These are phyloP conservation scores for Trichomonas tenax DNA, from an alignment of 208 protist genomes.

Conservation along the genomic window DNA sequence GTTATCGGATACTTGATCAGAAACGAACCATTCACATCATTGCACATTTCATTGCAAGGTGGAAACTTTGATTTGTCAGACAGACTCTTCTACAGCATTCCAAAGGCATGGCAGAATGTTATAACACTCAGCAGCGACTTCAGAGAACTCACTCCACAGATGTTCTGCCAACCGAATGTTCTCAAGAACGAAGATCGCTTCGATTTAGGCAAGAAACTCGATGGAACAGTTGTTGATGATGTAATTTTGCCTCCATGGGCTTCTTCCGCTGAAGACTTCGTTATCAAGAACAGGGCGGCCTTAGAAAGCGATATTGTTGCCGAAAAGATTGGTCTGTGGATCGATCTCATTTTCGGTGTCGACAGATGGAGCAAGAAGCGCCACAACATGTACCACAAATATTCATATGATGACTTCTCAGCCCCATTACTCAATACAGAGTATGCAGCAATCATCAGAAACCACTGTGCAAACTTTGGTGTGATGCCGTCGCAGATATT, in stretches of 20 bases:
- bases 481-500: neutral
- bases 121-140: neutral
- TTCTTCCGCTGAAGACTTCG: neutral
- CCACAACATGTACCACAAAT: neutral
- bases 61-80: neutral
- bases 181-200: neutral
- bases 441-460: neutral
- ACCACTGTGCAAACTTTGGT: neutral
- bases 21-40: slow-evolving; percentile 33
- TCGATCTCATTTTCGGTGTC: neutral
- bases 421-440: neutral
- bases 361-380: neutral
- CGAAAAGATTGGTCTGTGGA: neutral
- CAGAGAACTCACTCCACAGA: neutral
- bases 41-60: slow-evolving; percentile 29
- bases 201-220: neutral
- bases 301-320: neutral
- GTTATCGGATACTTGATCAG: slow-evolving; percentile 31
- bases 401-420: neutral
- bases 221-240: neutral
- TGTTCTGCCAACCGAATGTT: neutral
- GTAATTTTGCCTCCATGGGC: neutral
- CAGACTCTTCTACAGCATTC: neutral
- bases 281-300: neutral
- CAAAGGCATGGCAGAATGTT: neutral